Evolutionary conservation across 139 green algal genomes (phyloP).

Genomic region (Coelastrella sp.): DNA sequence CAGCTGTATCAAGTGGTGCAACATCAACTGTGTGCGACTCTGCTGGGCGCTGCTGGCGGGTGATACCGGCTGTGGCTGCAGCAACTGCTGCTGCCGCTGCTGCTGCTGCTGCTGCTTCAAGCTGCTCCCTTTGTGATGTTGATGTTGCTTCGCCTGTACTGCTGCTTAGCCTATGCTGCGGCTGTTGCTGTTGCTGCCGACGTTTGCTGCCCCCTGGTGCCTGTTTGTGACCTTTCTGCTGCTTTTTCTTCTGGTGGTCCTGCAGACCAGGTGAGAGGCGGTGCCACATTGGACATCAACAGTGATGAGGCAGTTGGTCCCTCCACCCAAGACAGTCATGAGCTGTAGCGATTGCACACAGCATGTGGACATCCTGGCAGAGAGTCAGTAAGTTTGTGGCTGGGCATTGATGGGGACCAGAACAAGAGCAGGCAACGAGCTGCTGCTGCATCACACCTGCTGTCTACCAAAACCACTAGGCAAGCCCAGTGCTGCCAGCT

Average conservation of each 20-base stretch:
- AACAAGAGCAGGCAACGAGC: background rate
- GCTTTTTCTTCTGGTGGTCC: background rate
- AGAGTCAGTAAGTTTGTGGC: background rate
- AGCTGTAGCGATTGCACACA: background rate
- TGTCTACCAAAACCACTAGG: constrained; percentile 19
- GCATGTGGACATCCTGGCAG: background rate
- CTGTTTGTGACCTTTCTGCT: background rate
- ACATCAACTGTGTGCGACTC: background rate
- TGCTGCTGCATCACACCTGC: background rate
- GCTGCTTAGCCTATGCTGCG: background rate
- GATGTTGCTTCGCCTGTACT: background rate
- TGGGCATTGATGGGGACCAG: background rate
- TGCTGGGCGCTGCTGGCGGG: background rate
- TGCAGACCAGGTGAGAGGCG: background rate
- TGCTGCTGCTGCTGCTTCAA: background rate
- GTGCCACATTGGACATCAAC: background rate
- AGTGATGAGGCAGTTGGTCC: background rate
- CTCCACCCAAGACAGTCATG: background rate
- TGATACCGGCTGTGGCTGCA: background rate
- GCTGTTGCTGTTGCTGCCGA: constrained; percentile 3
- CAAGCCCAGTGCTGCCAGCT: constrained; percentile 28
- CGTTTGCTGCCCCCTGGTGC: background rate
- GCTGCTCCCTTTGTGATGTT: background rate
- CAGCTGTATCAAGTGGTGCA: background rate
- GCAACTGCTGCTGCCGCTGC: background rate